Conservation (phyloP, 805 yeast genomes). For the Kodamaea hsintzibuensis region DNA sequence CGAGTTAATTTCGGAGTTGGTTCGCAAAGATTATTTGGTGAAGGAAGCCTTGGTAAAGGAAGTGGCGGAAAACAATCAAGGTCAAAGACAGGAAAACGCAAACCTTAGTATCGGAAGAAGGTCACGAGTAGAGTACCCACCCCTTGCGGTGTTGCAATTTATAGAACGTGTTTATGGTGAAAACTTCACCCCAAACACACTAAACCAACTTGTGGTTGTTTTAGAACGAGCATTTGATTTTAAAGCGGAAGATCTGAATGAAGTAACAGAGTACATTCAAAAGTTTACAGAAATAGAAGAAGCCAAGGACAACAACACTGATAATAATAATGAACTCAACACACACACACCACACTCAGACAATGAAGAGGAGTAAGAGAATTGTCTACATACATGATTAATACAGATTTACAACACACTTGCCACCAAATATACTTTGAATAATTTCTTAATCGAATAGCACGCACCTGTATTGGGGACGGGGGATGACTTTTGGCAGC, state of each 20-base stretch:
- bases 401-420: no score
- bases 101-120: slow-evolving; percentile 36
- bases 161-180: slow-evolving; percentile 26
- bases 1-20: slow-evolving; percentile 27
- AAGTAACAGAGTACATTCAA: neutral
- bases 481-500: neutral
- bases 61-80: slow-evolving; percentile 45
- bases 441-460: neutral
- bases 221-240: slow-evolving; percentile 25
- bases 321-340: neutral
- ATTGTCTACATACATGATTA: neutral
- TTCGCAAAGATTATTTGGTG: slow-evolving; percentile 30
- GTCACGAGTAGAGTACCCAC: slow-evolving; percentile 33
- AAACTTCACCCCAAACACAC: slow-evolving; percentile 21
- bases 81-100: slow-evolving; percentile 87
- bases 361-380: neutral
- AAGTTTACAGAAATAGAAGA: neutral
- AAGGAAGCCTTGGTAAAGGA: slow-evolving; percentile 15
- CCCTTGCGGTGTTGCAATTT: slow-evolving; percentile 26
- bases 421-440: no score
- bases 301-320: neutral
- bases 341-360: neutral
- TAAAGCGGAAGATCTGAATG: neutral
- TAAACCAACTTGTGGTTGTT: slow-evolving; percentile 21
- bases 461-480: neutral